Percentiles rank a stretch among this genome's conserved stretches.
Evolutionary conservation across 176 grass and related monocot species (phyloP).

Genomic region (Cocos nucifera): DNA sequence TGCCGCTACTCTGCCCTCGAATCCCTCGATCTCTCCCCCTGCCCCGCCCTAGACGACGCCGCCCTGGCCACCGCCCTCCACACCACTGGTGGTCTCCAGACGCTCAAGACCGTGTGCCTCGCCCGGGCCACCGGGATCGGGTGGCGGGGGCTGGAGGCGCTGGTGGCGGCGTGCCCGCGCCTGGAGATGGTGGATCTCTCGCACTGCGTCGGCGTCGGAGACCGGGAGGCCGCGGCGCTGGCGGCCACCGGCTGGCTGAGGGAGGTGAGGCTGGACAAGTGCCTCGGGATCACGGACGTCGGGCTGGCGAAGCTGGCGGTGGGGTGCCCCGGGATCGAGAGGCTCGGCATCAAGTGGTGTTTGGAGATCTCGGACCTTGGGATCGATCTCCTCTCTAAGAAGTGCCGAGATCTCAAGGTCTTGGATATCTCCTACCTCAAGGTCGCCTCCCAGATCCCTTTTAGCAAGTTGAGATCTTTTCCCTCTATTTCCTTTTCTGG

Average conservation of each 20-base stretch:
- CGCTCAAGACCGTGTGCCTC: constrained; percentile 40
- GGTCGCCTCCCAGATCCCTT: constrained; percentile 25
- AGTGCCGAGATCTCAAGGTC: constrained; percentile 56
- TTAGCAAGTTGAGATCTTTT: no score
- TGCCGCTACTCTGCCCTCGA: constrained; percentile 43
- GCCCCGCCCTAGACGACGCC: constrained; percentile 65
- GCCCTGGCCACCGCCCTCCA: constrained; percentile 37
- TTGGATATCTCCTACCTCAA: constrained; percentile 86
- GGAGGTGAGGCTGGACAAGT: constrained; percentile 72
- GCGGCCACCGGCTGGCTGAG: constrained; percentile 35
- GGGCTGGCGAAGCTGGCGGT: constrained; percentile 86
- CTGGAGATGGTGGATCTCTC: constrained; percentile 80
- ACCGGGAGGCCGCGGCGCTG: constrained; percentile 56
- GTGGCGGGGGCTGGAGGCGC: constrained; percentile 66
- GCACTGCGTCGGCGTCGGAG: constrained; percentile 68
- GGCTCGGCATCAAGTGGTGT: constrained; percentile 87
- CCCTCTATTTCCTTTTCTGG: no score
- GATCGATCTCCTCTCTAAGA: constrained; percentile 80
- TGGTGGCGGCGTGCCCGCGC: constrained; percentile 52
- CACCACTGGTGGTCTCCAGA: constrained; percentile 2
- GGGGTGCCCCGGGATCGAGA: constrained; percentile 58
- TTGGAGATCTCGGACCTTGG: constrained; percentile 87
- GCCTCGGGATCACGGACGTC: constrained; percentile 72
- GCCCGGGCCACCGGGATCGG: constrained; percentile 60
- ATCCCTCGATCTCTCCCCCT: constrained; percentile 66